These are phyloP conservation scores for Paecilomyces dactylethromorphus DNA, from an alignment of 2,329 filamentous ascomycete genomes.

Conservation along the genomic window DNA sequence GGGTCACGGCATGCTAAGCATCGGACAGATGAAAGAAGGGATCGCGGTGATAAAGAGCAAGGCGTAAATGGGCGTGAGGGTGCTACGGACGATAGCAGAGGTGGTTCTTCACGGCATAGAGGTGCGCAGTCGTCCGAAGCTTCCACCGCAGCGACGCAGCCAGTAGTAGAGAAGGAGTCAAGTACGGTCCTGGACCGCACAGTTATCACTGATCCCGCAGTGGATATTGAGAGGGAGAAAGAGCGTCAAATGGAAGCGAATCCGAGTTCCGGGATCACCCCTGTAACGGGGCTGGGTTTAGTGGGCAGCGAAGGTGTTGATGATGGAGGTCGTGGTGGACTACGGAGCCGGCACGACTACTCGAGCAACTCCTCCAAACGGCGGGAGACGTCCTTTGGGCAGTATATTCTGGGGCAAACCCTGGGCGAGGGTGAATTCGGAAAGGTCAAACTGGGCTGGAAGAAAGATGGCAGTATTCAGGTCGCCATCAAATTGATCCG, in stretches of 20 bases:
- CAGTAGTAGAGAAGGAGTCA: conserved; percentile 62
- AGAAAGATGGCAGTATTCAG: conserved; percentile 85
- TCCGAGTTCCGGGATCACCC: conserved; percentile 36
- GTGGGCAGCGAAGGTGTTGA: conserved; percentile 47
- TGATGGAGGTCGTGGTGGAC: conserved; percentile 26
- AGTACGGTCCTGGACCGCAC: conserved; percentile 74
- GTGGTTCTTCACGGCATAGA: conserved; percentile 41
- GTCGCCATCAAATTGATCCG: conserved; percentile 98
- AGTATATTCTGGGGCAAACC: conserved; percentile 92
- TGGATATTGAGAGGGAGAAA: conserved; percentile 64
- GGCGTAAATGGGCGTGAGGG: conserved; percentile 37
- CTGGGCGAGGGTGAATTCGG: conserved; percentile 97
- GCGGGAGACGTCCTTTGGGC: conserved; percentile 85
- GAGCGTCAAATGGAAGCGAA: conserved; percentile 60
- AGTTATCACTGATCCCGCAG: conserved; percentile 67
- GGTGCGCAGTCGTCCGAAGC: conserved; percentile 40
- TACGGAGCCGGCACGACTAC: conserved; percentile 51
- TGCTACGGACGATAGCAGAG: conserved; percentile 31
- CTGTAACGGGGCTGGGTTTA: conserved; percentile 43
- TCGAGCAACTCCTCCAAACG: conserved; percentile 42
- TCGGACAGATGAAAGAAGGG: conserved; percentile 29
- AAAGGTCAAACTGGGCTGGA: conserved; percentile 98
- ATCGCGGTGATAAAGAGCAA: conserved; percentile 24
- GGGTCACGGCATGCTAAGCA: conserved; percentile 35
- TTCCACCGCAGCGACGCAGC: not conserved